Conservation (phyloP, 2,329 filamentous ascomycete genomes). For the Fusarium anthophilum region DNA sequence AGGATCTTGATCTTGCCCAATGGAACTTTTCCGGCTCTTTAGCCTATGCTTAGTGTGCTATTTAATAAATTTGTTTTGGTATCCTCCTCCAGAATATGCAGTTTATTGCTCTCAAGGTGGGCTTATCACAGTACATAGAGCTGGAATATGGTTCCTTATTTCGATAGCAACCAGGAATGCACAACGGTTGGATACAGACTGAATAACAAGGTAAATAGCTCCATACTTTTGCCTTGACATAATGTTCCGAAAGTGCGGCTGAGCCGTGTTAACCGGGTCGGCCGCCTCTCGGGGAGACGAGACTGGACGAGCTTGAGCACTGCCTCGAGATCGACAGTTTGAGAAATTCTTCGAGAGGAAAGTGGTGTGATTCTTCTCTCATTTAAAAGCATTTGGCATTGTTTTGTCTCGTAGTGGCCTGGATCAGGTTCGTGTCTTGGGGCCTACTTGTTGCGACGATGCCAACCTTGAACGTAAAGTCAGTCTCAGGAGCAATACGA, state of each 20-base stretch:
- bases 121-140: accelerated
- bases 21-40: accelerated
- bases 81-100: too few relatives aligned
- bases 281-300: not conserved
- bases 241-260: not conserved
- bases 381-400: accelerated
- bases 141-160: not conserved
- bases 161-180: not conserved
- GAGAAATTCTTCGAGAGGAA: accelerated
- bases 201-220: not conserved
- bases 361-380: not conserved
- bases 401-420: too few relatives aligned
- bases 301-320: not conserved
- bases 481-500: not conserved
- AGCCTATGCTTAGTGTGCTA: accelerated
- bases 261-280: not conserved
- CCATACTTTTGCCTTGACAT: too few relatives aligned
- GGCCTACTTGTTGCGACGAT: too few relatives aligned
- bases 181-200: accelerated
- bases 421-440: too few relatives aligned
- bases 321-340: not conserved
- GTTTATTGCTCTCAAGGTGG: not conserved
- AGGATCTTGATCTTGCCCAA: accelerated
- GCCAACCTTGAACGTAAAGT: not conserved
- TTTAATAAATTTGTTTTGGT: accelerated